phyloP scores from a whole-genome alignment of 768 basidiomycete species.

The Holtermannia corniformis region DNA sequence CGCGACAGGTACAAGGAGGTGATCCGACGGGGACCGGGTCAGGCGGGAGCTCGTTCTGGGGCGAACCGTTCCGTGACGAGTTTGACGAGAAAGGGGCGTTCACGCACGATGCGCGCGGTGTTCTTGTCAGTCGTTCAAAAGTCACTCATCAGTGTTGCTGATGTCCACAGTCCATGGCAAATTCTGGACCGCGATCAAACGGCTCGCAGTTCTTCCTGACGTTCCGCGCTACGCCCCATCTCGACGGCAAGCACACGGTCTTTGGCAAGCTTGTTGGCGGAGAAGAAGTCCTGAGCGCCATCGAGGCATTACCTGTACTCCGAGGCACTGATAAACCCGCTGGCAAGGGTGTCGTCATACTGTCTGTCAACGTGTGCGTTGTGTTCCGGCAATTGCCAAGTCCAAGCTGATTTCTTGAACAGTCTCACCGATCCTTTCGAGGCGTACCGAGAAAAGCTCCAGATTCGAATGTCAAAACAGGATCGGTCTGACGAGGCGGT shows the following conservation, averaged over 20 bases:
- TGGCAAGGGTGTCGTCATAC: slow-evolving; percentile 68
- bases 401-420: not conserved
- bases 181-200: slow-evolving; percentile 83
- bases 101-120: slow-evolving; percentile 73
- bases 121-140: slow-evolving; percentile 45
- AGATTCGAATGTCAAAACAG: slow-evolving; percentile 47
- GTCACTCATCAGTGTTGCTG: no score
- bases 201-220: slow-evolving; percentile 93
- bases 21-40: slow-evolving; percentile 93
- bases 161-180: slow-evolving; percentile 69
- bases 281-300: slow-evolving; percentile 71
- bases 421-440: slow-evolving; percentile 79
- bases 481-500: slow-evolving; percentile 45
- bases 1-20: slow-evolving; percentile 93
- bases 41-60: slow-evolving; percentile 90
- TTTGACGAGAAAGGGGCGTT: slow-evolving; percentile 77
- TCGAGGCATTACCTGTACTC: slow-evolving; percentile 73
- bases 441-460: slow-evolving; percentile 71
- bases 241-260: slow-evolving; percentile 90
- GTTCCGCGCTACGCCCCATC: slow-evolving; percentile 68
- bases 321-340: slow-evolving; percentile 77
- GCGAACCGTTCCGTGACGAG: slow-evolving; percentile 91
- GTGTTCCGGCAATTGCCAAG: not conserved
- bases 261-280: slow-evolving; percentile 97
- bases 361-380: slow-evolving; percentile 73